Conservation (phyloP, 106 monocot species). For the Allium sativum region DNA sequence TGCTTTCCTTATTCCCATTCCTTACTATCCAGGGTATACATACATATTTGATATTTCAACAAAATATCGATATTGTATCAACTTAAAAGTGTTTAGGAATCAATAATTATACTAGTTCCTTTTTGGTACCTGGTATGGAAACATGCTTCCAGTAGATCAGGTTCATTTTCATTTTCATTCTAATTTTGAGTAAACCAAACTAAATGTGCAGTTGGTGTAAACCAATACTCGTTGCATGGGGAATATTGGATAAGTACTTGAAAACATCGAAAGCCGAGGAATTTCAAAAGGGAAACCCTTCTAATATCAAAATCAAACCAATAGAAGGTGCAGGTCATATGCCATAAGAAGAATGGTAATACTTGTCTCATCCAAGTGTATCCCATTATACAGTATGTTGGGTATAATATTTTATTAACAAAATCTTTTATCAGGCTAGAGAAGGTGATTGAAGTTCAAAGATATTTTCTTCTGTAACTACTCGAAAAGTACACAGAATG, state of each 20-base stretch:
- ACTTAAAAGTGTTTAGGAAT: too few relatives aligned
- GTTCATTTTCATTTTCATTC: too few relatives aligned
- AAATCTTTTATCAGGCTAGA: slow-evolving; percentile 59
- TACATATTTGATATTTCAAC: not conserved
- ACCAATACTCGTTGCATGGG: slow-evolving; percentile 57
- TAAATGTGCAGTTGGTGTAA: slow-evolving; percentile 40
- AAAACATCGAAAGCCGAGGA: slow-evolving; percentile 33
- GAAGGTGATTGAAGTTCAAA: slow-evolving; percentile 79
- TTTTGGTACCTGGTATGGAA: too few relatives aligned
- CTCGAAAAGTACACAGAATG: not conserved
- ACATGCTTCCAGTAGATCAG: too few relatives aligned
- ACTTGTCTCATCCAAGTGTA: not conserved
- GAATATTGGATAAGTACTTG: slow-evolving; percentile 55
- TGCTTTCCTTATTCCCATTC: slow-evolving; percentile 54
- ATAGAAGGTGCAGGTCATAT: slow-evolving; percentile 98
- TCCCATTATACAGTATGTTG: not conserved
- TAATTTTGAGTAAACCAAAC: not conserved
- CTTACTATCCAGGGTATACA: slow-evolving; percentile 51
- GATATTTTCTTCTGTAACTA: slow-evolving; percentile 12
- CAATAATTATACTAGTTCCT: too few relatives aligned
- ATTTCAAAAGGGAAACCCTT: slow-evolving; percentile 63
- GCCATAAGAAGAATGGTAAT: slow-evolving; percentile 96
- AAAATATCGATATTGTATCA: too few relatives aligned
- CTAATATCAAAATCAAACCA: slow-evolving; percentile 32
- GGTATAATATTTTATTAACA: too few relatives aligned